Conservation (phyloP, 257 asterid species). For the Solanum virginianum region DNA sequence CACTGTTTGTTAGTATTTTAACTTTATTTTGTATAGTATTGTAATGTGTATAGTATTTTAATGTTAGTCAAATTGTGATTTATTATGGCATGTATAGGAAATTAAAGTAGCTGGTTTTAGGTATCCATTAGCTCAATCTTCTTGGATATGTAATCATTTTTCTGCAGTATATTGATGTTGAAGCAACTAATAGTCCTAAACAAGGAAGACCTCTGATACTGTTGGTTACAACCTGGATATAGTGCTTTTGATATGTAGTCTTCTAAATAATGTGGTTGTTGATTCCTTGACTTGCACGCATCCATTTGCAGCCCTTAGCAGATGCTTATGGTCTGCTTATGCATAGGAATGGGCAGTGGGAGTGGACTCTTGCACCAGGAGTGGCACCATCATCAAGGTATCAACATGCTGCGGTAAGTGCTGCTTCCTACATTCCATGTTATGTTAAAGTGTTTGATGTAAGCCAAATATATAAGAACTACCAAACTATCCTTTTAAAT, state of each 20-base stretch:
- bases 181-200: neutral
- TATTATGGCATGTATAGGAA: neutral
- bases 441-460: neutral
- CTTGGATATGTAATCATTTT: neutral
- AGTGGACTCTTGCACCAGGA: slow-evolving; percentile 99
- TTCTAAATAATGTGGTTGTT: neutral
- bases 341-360: slow-evolving; percentile 99
- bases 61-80: neutral
- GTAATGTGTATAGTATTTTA: neutral
- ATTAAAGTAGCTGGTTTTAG: neutral
- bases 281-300: neutral
- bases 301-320: slow-evolving; percentile 58
- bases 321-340: slow-evolving; percentile 97
- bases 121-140: neutral
- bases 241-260: neutral
- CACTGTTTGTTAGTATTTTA: neutral
- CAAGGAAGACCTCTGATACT: neutral
- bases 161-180: neutral
- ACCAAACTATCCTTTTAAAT: neutral
- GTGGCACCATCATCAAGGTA: slow-evolving; percentile 91
- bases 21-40: neutral
- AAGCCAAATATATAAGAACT: neutral
- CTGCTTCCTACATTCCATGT: neutral
- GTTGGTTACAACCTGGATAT: neutral
- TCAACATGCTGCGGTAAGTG: slow-evolving; percentile 96